Percentiles rank a stretch among this genome's conserved stretches.
Evolutionary conservation across 140 eudicot species (phyloP).

Genomic region (Flaveria floridana): DNA sequence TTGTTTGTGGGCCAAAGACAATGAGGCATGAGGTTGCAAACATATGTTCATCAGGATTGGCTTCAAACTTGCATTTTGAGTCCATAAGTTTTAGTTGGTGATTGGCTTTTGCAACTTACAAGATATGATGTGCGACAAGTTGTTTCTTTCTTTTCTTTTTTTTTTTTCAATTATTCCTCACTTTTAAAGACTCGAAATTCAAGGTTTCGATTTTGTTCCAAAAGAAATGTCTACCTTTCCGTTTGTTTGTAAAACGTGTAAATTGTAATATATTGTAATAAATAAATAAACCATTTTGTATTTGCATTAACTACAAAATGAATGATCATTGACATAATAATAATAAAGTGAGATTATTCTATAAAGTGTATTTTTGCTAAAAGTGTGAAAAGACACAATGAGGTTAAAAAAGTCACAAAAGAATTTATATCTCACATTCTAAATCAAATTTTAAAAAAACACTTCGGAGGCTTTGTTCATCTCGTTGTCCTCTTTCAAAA

Average conservation of each 20-base stretch:
- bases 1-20: conserved; percentile 78
- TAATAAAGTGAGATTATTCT: no score
- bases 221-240: neutral
- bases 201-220: conserved; percentile 12
- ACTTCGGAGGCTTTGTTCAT: no score
- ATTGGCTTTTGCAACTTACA: conserved; percentile 9
- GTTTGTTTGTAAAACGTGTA: conserved; percentile 17
- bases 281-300: no score
- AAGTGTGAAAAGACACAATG: no score
- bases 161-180: neutral
- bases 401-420: no score
- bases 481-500: no score
- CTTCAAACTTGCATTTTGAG: conserved; percentile 77
- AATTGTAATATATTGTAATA: no score
- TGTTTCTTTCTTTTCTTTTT: neutral
- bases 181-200: neutral
- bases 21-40: conserved; percentile 91
- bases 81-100: conserved; percentile 96
- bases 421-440: no score
- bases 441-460: no score
- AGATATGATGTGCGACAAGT: conserved; percentile 11
- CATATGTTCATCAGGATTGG: conserved; percentile 73
- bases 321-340: no score
- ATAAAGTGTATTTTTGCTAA: no score
- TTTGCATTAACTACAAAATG: no score